Base-by-base conservation (phyloP, 1,139 yeast species). In the Debaryomyces singareniensis region DNA sequence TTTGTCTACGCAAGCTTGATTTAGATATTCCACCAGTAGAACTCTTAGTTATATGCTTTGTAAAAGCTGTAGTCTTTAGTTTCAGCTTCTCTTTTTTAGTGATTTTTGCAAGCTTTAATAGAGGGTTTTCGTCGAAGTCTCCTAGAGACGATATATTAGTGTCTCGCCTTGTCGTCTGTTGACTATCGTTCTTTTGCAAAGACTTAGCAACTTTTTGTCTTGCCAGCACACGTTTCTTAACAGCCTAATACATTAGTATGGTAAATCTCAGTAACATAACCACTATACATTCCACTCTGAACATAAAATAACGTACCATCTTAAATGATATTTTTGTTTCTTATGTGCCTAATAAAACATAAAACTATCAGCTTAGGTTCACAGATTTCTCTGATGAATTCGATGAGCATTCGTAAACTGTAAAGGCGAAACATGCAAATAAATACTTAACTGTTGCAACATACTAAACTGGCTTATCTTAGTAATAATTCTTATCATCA, bases 1-100 rank as follows among this genome's bases (percentile, higher is more conserved):
- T 80, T 36, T 81, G 67, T 54, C 89, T 70, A 45, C 86, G 66
- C 7, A 69, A 42, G 1, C 85, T 62, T 3, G 85, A 76, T 47
- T 80, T 81, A 20, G 84, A 75, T 21, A 80, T 63, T n/a, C 60
- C 59, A 24, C 53, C 54, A 11, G 61, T 53, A 5, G 58, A 52
- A n/a, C n/a, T n/a, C 36, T 57, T 58, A 23, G 38, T 42, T 29
- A 49, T 43, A 29, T 47, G 47, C 42, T 51, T 57, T 34, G 47
- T 53, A 49, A 48, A 58, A 28, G 29, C 53, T 32, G 43, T 55
- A 39, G 53, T 52, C 47, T 55, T 64, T 38, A 38, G 56, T 25
- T 45, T 49, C 34, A 63, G 70, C 42, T 76, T 78, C 24, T 74
- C 79, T 45, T 62, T 71, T 51, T 77, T 78, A 9, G 74, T 54